Base-by-base conservation (phyloP, 2,329 filamentous ascomycete genomes). In the Aspergillus novofumigatus region DNA sequence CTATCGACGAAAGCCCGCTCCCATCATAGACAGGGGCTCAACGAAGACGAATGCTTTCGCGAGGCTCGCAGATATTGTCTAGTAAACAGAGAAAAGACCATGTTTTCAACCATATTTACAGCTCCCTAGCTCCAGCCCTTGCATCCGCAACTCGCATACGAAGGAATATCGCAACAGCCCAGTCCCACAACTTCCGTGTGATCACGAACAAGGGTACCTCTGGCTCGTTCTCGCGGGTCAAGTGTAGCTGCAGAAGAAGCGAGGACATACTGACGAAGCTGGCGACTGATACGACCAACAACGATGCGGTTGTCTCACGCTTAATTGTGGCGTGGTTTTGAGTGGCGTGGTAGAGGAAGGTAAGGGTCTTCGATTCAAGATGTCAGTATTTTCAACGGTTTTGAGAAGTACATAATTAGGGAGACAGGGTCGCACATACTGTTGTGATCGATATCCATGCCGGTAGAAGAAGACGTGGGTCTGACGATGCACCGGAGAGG, bases 361-460 rank as follows among this genome's bases (percentile, higher is more conserved):
- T 91, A 44, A 92, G 77, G 45, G 86, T 88, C 86, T 89, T 65
- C n/a, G 56, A 47, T 5, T 42, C 38, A 21, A 44, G 35, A 26
- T 20, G 28, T 57, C 21, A 52, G 26, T 56, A 55, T 1, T 26
- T 25, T 28, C 25, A 55, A 53, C 38, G 14, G 21, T 8, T 1
- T 1, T 11, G 49, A 25, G 14, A 20, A 20, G 53, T 26, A 11
- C 47, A 21, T 51, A 48, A 48, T 32, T 35, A 29, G 29, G 9
- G 49, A 35, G 20, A 53, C 20, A 51, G 4, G 48, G 28, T 35
- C 26, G 49, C 49, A 56, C 80, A 56, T 77, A 90, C 87, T 52
- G 86, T 90, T 53, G 89, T 87, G 63, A 92, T 91, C 61, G 84
- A 83, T 61, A 92, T 86, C 89, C 89, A 92, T 45, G 88, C 88